phyloP scores from a whole-genome alignment of 129 eudicot species.

The Smallanthus sonchifolius region DNA sequence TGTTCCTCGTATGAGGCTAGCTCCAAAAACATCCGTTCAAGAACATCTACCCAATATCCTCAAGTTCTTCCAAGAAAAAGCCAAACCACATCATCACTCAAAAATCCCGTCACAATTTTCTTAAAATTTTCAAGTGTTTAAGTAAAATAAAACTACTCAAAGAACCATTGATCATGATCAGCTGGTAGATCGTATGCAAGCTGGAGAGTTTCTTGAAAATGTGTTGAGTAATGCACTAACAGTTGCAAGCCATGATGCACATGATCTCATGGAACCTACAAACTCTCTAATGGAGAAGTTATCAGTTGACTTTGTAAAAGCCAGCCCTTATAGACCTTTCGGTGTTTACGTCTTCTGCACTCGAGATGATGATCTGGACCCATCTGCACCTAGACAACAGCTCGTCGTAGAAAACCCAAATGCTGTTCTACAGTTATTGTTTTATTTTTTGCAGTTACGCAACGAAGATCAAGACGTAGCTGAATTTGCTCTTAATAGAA shows the following conservation, averaged over 20 bases:
- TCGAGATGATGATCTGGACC: constrained; percentile 20
- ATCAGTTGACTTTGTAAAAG: constrained; percentile 41
- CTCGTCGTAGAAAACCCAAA: constrained; percentile 55
- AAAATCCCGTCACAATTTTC: too few relatives aligned
- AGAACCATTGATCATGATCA: constrained; percentile 1
- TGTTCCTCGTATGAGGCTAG: constrained; percentile 64
- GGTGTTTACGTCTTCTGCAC: constrained; percentile 61
- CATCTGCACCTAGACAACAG: not conserved
- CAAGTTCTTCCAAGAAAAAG: constrained; percentile 33
- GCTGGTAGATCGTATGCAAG: constrained; percentile 1
- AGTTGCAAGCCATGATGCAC: constrained; percentile 68
- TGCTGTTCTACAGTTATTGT: constrained; percentile 60
- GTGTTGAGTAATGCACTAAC: constrained; percentile 49
- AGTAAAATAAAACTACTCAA: too few relatives aligned
- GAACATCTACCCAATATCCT: constrained; percentile 36
- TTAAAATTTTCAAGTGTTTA: too few relatives aligned
- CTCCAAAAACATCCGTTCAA: constrained; percentile 50
- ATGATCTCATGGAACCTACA: constrained; percentile 58
- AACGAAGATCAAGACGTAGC: constrained; percentile 15
- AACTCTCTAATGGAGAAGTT: constrained; percentile 46
- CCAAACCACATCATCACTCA: too few relatives aligned
- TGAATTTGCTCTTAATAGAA: constrained; percentile 1
- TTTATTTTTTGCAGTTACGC: constrained; percentile 50
- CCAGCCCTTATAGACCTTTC: constrained; percentile 75
- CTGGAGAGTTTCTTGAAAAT: constrained; percentile 27